Percentiles rank a stretch among this genome's conserved stretches.
Evolutionary conservation across 2,329 filamentous ascomycete genomes (phyloP).

Genomic region (Colletotrichum higginsianum): DNA sequence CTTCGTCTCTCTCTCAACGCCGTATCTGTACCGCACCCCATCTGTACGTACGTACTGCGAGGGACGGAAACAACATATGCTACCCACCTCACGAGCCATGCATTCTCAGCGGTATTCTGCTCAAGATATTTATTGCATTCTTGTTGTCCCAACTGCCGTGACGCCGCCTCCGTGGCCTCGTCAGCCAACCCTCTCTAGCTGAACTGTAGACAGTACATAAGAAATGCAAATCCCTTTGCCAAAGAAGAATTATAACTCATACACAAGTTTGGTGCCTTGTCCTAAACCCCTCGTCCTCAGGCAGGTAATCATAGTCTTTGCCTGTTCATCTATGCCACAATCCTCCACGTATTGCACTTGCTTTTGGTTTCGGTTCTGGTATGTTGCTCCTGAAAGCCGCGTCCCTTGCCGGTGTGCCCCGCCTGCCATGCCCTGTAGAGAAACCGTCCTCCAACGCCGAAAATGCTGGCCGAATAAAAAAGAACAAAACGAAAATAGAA

Average conservation of each 20-base stretch:
- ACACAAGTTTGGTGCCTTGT: slow-evolving; percentile 38
- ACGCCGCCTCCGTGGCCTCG: slow-evolving; percentile 26
- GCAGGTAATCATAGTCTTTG: slow-evolving; percentile 31
- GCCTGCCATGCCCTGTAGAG: slow-evolving; percentile 34
- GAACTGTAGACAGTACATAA: slow-evolving; percentile 42
- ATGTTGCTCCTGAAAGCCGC: slow-evolving; percentile 30
- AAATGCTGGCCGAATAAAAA: slow-evolving; percentile 37
- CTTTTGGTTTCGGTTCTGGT: slow-evolving; percentile 35
- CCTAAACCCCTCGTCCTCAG: slow-evolving; percentile 21
- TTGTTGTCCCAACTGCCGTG: slow-evolving; percentile 33
- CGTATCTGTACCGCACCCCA: background rate
- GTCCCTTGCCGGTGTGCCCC: slow-evolving; percentile 21
- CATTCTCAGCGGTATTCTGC: background rate
- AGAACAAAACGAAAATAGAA: slow-evolving; percentile 23
- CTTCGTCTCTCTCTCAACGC: background rate
- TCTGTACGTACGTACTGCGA: background rate
- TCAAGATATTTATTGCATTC: slow-evolving; percentile 38
- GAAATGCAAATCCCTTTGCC: slow-evolving; percentile 43
- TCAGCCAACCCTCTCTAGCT: slow-evolving; percentile 36
- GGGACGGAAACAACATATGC: background rate
- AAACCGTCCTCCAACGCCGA: slow-evolving; percentile 40
- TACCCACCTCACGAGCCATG: background rate
- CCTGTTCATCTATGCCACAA: slow-evolving; percentile 33
- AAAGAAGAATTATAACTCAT: slow-evolving; percentile 42
- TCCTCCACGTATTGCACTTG: slow-evolving; percentile 20